Base-by-base conservation (phyloP, 495 filamentous ascomycete genomes). In the Bombardia bombarda region DNA sequence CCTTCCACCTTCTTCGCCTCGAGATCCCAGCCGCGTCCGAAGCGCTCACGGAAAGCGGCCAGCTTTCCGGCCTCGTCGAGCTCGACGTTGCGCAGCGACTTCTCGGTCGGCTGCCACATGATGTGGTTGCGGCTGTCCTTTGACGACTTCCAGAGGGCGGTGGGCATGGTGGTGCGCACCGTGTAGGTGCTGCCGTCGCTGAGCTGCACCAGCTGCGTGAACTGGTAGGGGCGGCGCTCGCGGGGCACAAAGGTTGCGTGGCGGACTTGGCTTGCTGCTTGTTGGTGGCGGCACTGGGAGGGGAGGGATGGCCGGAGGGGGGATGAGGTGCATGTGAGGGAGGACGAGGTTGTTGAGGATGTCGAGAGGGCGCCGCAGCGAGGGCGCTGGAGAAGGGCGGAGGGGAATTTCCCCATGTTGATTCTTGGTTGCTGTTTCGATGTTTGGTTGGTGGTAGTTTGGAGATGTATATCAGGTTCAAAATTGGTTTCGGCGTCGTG, bases 11-110 rank as follows among this genome's bases (percentile, higher is more conserved):
- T 34, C 25, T 46, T 45, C 4, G 25, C 37, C 4, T 51, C 53
- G 18, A 53, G 33, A 72, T 97, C 92, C 73, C 80, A 98, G 18
- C 78, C 79, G 18, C 86, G 67, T 20, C 92, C 92, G 71, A 87
- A 98, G 43, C 80, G 75, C 46, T 74, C 73, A 40, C 92, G 71
- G 72, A 98, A 98, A 26, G 86, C 84, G 38, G 78, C 80, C 53
- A 98, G 63, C 56, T 85, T 80, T 21, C 92, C 92, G 18, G 92
- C 93, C 78, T 97, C 92, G 58, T 98, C 92, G 46, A 90, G 80
- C 64, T 97, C 93, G 42, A 96, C 74, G 55, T 89, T 93, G 57
- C 80, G 67, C 60, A 98, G 66, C 42, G 82, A 80, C 58, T 79
- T 77, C 45, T 79, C 75, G 26, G 70, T 77, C 2, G 92, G 93